Evolutionary conservation across 345 rosid species (phyloP).

Genomic region (Euphorbia lathyris): DNA sequence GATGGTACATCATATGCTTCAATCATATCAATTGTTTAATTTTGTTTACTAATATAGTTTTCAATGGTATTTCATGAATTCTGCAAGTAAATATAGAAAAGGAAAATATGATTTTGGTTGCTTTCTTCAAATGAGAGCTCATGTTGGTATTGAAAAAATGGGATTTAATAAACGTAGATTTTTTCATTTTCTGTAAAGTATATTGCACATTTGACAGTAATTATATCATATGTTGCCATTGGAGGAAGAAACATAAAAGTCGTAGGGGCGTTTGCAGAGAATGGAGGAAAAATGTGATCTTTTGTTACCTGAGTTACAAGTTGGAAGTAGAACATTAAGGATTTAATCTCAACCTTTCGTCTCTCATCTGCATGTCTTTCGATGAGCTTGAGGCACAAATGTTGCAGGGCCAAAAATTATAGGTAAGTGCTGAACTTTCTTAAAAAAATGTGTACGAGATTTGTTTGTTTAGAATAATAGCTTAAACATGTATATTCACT

Average conservation of each 20-base stretch:
- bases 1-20: too few species aligned
- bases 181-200: constrained; percentile 3
- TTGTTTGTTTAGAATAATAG: neutral
- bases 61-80: too few species aligned
- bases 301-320: constrained; percentile 7
- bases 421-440: constrained; percentile 42
- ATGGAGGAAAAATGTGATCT: constrained; percentile 67
- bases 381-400: constrained; percentile 96
- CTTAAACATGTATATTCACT: neutral
- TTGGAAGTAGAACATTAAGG: neutral
- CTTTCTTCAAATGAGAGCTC: too few species aligned
- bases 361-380: constrained; percentile 56
- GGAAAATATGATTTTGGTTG: too few species aligned
- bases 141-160: too few species aligned
- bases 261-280: constrained; percentile 84
- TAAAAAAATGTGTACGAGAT: neutral
- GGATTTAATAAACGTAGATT: too few species aligned
- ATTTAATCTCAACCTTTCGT: constrained; percentile 12
- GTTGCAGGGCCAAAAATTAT: constrained; percentile 91
- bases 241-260: constrained; percentile 93
- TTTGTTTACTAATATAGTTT: too few species aligned
- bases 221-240: constrained; percentile 40
- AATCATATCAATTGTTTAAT: too few species aligned
- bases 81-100: too few species aligned
- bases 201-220: neutral